phyloP scores from a whole-genome alignment of 352 stramenopile genomes.

The Globisporangium heterothallicum region DNA sequence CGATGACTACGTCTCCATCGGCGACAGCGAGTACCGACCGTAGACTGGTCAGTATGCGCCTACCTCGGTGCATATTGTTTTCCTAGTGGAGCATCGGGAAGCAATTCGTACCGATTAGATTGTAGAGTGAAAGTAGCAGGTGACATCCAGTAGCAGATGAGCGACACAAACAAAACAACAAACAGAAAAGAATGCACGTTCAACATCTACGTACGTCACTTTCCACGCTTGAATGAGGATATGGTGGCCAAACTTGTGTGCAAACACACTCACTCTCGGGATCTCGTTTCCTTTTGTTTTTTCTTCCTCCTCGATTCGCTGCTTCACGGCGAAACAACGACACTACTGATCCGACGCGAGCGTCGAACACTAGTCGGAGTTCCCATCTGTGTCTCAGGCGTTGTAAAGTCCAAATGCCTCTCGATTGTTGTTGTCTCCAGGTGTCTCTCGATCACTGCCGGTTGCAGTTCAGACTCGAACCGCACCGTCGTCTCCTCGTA shows the following conservation, averaged over 20 bases:
- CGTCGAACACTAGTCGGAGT: background rate
- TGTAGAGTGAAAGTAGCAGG: constrained; percentile 3
- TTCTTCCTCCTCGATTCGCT: background rate
- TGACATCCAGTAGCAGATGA: no score
- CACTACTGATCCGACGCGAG: background rate
- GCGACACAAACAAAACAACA: no score
- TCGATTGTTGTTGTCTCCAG: background rate
- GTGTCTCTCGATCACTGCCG: no score
- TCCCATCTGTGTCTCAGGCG: background rate
- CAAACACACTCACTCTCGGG: no score
- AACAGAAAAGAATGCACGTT: no score
- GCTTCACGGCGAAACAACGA: background rate
- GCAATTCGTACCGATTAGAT: no score
- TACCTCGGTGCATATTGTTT: background rate
- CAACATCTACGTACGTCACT: no score
- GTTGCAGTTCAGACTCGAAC: no score
- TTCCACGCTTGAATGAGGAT: no score
- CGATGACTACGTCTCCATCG: constrained; percentile 25
- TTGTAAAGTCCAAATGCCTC: background rate
- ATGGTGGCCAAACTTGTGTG: no score
- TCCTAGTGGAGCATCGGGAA: no score
- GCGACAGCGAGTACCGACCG: constrained; percentile 11
- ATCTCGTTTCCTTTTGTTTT: no score
- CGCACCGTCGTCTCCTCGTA: background rate
- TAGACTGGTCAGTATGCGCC: background rate